Evolutionary conservation across 1,139 yeast genomes (phyloP).

Genomic region (Candida anutae): DNA sequence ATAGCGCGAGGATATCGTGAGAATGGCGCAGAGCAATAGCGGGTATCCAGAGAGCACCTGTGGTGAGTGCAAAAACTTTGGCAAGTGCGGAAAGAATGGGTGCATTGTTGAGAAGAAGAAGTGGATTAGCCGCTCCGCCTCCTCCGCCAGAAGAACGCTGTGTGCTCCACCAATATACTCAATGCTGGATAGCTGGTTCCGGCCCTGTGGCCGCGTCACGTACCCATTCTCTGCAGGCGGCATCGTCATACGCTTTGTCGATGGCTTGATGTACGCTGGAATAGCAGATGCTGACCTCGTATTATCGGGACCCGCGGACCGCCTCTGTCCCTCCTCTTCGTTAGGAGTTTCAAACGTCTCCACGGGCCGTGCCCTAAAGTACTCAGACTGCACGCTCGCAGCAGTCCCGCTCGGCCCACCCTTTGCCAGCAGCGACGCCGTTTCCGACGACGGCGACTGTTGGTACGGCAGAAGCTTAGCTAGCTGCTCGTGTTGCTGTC

Average conservation of each 20-base stretch:
- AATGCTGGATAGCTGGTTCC: constrained; percentile 46
- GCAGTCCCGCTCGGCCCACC: no score
- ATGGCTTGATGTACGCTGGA: constrained; percentile 9
- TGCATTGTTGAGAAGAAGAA: constrained; percentile 74
- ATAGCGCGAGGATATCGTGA: constrained; percentile 74
- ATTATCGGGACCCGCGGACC: no score
- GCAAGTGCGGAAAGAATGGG: constrained; percentile 85
- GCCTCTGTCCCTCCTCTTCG: no score
- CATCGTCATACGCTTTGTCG: constrained; percentile 16
- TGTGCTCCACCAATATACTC: constrained; percentile 56
- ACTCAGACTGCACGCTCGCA: no score
- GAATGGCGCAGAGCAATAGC: constrained; percentile 66
- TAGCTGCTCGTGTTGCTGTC: constrained; percentile 42
- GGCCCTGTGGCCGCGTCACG: constrained; percentile 47
- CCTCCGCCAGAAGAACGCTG: constrained; percentile 57
- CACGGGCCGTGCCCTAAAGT: no score
- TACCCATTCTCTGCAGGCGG: constrained; percentile 44
- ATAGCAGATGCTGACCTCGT: constrained; percentile 2
- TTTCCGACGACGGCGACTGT: no score
- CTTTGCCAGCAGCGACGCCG: not conserved
- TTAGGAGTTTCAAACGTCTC: no score
- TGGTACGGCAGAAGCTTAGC: no score
- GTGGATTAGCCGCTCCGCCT: constrained; percentile 56
- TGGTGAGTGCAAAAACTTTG: constrained; percentile 61
- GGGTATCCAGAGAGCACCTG: constrained; percentile 71